Conservation (phyloP, 176 grass and related monocot genomes). For the Cocos nucifera region DNA sequence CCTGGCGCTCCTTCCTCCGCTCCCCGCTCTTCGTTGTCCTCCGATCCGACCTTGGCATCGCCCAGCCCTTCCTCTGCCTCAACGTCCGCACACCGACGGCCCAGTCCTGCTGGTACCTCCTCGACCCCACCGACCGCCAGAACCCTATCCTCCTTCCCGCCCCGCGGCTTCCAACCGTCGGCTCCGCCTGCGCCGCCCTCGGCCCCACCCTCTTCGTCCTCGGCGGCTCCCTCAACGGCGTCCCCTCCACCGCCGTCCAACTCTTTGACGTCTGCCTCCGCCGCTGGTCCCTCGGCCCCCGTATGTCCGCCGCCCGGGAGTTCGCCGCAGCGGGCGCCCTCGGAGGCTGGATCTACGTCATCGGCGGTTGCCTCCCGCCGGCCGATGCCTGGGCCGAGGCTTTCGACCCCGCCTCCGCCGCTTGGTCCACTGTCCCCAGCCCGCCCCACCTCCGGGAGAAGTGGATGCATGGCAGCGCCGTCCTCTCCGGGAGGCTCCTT, state of each 20-base stretch:
- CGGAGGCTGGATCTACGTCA: slow-evolving; percentile 21
- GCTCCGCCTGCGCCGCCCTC: slow-evolving; percentile 20
- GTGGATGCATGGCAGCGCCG: slow-evolving; percentile 91
- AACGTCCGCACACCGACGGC: slow-evolving; percentile 44
- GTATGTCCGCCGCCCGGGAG: slow-evolving; percentile 65
- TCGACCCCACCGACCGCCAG: slow-evolving; percentile 34
- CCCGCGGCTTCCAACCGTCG: slow-evolving; percentile 32
- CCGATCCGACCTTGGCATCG: slow-evolving; percentile 22
- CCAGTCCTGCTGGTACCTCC: slow-evolving; percentile 48
- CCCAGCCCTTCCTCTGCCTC: slow-evolving; percentile 42
- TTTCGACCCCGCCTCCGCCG: slow-evolving; percentile 32
- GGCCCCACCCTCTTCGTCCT: slow-evolving; percentile 39
- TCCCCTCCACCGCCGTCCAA: slow-evolving; percentile 44
- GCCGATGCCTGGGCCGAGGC: slow-evolving; percentile 60
- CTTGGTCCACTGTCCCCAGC: slow-evolving; percentile 46
- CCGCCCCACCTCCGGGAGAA: slow-evolving; percentile 56
- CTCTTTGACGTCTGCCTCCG: slow-evolving; percentile 40
- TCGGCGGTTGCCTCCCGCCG: slow-evolving; percentile 66
- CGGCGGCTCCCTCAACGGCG: slow-evolving; percentile 44
- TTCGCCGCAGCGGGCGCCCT: slow-evolving; percentile 44
- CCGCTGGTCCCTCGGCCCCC: slow-evolving; percentile 62
- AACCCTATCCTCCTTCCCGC: slow-evolving; percentile 32
- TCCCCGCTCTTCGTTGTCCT: slow-evolving; percentile 45
- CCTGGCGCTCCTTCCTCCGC: slow-evolving; percentile 48
- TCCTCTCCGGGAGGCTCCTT: slow-evolving; percentile 52